Evolutionary conservation across 768 basidiomycete genomes (phyloP), one percentile per base, ranked within the genome.

Genomic region (Chiua virens): DNA sequence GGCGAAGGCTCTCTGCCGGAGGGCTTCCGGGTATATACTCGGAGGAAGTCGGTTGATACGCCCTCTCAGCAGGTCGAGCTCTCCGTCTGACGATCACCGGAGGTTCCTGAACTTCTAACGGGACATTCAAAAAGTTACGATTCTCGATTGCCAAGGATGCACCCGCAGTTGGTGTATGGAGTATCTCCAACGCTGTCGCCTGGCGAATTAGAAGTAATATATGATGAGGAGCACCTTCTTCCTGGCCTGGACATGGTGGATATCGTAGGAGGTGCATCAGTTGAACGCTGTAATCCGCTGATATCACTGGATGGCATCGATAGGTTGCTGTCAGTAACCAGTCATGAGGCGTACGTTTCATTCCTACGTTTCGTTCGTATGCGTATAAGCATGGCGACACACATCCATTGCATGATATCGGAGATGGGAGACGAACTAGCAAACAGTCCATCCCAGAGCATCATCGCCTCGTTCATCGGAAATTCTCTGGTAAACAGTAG

Each of bases 361-460:
- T n/a, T n/a, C 91, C 71, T 59, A 93, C 94, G 69, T 63, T 89
- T 79, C 63, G 93, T 93, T 42, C 97, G 86, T 61, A 98, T 91
- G 47, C 97, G 85, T 49, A 98, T 82, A 17, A 99, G 80, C 94
- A 98, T 95, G 2, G 92, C 90, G 18, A 98, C 85, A 63, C 92
- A 94, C 45, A 96, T 75, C 87, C 90, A 95, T 47, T 86, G 83
- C 1, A 87, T 82, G 34, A 97, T 71, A 45, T 86, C 83, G 25
- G 96, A 74, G 0, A 86, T 76, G 18, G 89, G 80, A 71, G 93
- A 50, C 3, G 59, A 91, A 53, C 84, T 86, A 0, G 96, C 92
- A 66, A 99, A 96, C 9, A 98, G 67, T 1, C 88, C 93, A 67
- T 99, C 97, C 97, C 97, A 98, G n/a, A 99, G 65, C 28, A 80